Evolutionary conservation across 768 basidiomycete genomes (phyloP).

Genomic region (Leccinellum rugosiceps): DNA sequence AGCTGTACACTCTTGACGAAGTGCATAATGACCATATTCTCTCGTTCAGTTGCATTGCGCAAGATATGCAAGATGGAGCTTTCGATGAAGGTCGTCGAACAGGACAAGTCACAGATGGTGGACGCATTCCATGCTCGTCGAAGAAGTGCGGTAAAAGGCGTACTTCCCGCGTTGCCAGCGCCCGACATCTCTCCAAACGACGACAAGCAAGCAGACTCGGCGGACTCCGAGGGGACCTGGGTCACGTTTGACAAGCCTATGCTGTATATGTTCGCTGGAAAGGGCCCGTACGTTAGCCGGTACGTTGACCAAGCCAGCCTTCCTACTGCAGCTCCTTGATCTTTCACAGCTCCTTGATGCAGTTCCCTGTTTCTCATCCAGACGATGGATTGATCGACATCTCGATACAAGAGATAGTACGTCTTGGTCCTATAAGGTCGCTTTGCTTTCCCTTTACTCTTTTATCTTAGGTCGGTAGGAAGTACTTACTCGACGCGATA

Average conservation of each 20-base stretch:
- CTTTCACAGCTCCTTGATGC: slow-evolving; percentile 61
- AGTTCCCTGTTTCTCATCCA: slow-evolving; percentile 79
- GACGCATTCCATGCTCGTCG: slow-evolving; percentile 43
- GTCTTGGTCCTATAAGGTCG: slow-evolving; percentile 12
- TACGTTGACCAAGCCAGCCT: slow-evolving; percentile 23
- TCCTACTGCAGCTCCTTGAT: not conserved
- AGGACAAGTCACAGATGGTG: slow-evolving; percentile 72
- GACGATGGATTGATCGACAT: slow-evolving; percentile 79
- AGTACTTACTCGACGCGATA: slow-evolving; percentile 49
- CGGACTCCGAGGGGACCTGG: slow-evolving; percentile 58
- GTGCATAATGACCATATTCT: not conserved
- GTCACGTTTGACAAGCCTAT: slow-evolving; percentile 64
- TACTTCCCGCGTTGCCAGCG: slow-evolving; percentile 5
- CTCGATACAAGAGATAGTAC: slow-evolving; percentile 58
- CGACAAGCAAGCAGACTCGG: slow-evolving; percentile 14
- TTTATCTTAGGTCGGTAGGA: slow-evolving; percentile 34
- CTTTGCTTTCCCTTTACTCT: not conserved
- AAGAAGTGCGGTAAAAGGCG: slow-evolving; percentile 16
- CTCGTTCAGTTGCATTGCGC: slow-evolving; percentile 49
- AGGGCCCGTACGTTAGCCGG: slow-evolving; percentile 74
- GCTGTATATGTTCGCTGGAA: slow-evolving; percentile 70
- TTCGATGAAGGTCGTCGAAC: slow-evolving; percentile 63
- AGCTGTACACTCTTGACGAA: not conserved
- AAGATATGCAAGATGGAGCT: slow-evolving; percentile 68
- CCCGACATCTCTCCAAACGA: slow-evolving; percentile 11